Percentiles rank a stretch among this genome's conserved stretches.
phyloP scores from a whole-genome alignment of 164 flowering plant genomes.

The Liriodendron chinense region DNA sequence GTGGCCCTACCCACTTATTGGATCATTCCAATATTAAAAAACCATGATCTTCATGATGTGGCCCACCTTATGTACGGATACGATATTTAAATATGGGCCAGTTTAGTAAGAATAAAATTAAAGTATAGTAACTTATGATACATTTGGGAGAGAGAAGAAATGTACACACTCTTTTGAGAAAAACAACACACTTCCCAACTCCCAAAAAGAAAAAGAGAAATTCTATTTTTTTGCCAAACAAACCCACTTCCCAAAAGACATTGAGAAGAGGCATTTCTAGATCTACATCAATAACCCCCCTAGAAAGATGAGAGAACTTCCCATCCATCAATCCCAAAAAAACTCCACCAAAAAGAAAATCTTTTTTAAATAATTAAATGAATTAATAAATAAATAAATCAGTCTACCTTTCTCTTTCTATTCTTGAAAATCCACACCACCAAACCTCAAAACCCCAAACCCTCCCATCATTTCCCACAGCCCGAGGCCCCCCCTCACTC shows the following conservation, averaged over 20 bases:
- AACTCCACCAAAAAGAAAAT: not conserved
- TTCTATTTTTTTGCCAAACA: conserved; percentile 15
- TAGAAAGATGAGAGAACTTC: conserved; percentile 44
- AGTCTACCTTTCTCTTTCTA: not conserved
- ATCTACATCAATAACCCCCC: conserved; percentile 51
- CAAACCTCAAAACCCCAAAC: conserved; percentile 7
- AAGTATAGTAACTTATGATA: too few relatives aligned
- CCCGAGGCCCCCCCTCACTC: conserved; percentile 37
- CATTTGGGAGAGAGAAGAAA: too few relatives aligned
- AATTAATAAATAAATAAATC: not conserved
- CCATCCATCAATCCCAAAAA: conserved; percentile 64
- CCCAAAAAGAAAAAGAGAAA: conserved; percentile 33
- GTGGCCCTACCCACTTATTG: too few relatives aligned
- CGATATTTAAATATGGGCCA: too few relatives aligned
- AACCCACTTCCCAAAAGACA: conserved; percentile 41
- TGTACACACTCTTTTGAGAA: conserved; percentile 12
- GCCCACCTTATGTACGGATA: too few relatives aligned
- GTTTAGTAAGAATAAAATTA: too few relatives aligned
- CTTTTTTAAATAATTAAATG: not conserved
- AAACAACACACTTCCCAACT: conserved; percentile 33
- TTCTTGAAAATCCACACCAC: conserved; percentile 13
- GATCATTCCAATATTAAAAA: too few relatives aligned
- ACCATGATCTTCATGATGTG: too few relatives aligned
- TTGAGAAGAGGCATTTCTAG: conserved; percentile 60
- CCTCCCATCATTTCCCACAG: conserved; percentile 48